A percentile compares a stretch with the other conserved stretches of the same genome.
Conservation (phyloP, 176 grass and related monocot species). For the Triticum monococcum region DNA sequence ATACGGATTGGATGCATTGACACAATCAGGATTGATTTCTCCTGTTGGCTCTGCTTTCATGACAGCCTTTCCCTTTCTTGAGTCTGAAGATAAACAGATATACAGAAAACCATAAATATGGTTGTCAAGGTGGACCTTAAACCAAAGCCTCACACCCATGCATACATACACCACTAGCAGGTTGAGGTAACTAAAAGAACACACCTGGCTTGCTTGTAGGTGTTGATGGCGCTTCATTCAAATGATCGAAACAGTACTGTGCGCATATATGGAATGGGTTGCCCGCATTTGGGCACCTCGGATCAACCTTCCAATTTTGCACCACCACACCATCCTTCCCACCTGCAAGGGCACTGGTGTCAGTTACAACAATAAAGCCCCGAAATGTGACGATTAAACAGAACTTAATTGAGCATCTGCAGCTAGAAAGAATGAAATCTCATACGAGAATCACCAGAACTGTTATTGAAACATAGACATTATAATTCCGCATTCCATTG, state of each 20-base stretch:
- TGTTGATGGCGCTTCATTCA: conserved; percentile 24
- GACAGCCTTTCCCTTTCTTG: conserved; percentile 36
- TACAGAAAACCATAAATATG: conserved; percentile 23
- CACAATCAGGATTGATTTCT: conserved; percentile 63
- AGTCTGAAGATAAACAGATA: conserved; percentile 32
- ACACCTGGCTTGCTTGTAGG: conserved; percentile 41
- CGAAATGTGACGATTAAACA: not conserved
- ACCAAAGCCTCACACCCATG: not conserved
- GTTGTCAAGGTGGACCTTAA: not conserved
- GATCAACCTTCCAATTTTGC: conserved; percentile 60
- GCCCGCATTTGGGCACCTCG: conserved; percentile 61
- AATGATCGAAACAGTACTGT: conserved; percentile 64
- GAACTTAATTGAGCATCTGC: not conserved
- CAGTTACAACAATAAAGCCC: not conserved
- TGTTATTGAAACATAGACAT: not conserved
- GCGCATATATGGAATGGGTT: conserved; percentile 91
- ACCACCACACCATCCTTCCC: not conserved
- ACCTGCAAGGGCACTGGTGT: not conserved
- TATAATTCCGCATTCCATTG: not conserved
- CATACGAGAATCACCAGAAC: not conserved
- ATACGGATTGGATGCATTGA: conserved; percentile 85
- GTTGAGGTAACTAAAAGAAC: conserved; percentile 9
- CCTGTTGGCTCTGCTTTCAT: conserved; percentile 35
- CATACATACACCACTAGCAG: not conserved
- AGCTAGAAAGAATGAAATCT: not conserved